Base-by-base conservation (phyloP, 768 basidiomycete genomes). In the Boletellus ananiceps region DNA sequence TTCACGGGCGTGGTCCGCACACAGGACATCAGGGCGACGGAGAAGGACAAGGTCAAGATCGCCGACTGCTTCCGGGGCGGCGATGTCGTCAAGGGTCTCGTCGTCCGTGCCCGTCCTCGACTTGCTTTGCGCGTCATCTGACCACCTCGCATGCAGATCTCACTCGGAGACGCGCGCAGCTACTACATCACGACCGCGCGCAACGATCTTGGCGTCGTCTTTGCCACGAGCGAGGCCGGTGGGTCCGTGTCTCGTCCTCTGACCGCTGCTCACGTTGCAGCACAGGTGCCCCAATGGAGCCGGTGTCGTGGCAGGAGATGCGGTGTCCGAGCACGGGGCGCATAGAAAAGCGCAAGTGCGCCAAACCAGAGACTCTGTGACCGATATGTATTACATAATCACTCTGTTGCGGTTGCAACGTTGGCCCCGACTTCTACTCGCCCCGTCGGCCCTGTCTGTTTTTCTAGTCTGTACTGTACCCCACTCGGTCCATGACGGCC, bases 251-350 rank as follows among this genome's bases (percentile, higher is more conserved):
- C 13, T 9, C 18, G n/a, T 18, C 5, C 41, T 25, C 50, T 45
- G 23, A 7, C 38, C 35, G 47, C 29, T 46, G 18, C 46, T 43
- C 48, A 57, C 36, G 19, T 3, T 25, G 25, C 4, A 7, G 29
- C 58, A 19, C 51, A 89, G 88, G 89, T 46, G 82, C 79, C 9
- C 86, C 86, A 19, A 84, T 93, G 80, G 83, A 88, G 49, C 86
- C 91, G 0, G 80, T 90, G 13, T 90, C 87, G 2, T 93, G 91
- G 91, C 83, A 88, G 68, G 88, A 88, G 66, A 93, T 93, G 91
- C 79, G 88, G 18, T 92, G 89, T 63, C 82, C 87, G 16, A 83
- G 81, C 64, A 91, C 89, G 14, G 88, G 89, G 5, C 78, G 74
- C 55, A 71, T 84, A 40, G 91, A 93, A 65, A 86, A 80, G 57